Evolutionary conservation across 352 stramenopile species (phyloP).

Genomic region (Saprolegnia diclina): DNA sequence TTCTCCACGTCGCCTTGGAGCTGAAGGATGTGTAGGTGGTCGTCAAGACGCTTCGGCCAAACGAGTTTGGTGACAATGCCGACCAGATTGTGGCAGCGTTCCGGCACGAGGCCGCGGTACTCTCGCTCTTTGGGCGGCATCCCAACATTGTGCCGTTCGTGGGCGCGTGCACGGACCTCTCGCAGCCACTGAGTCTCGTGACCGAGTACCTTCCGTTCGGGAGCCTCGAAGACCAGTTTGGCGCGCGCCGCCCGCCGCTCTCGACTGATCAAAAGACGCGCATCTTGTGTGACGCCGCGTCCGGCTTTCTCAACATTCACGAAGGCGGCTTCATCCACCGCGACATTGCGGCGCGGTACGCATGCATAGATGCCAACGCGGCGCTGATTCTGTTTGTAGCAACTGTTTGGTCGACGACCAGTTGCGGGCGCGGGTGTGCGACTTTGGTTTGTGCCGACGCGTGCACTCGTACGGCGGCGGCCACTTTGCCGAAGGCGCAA

Average conservation of each 20-base stretch:
- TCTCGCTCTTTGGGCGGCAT: constrained; percentile 80
- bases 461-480: constrained; percentile 47
- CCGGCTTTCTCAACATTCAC: constrained; percentile 75
- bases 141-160: constrained; percentile 76
- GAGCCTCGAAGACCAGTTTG: constrained; percentile 58
- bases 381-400: constrained; percentile 15
- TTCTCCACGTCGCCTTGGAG: no score
- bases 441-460: constrained; percentile 71
- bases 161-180: constrained; percentile 61
- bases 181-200: constrained; percentile 56
- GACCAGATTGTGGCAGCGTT: constrained; percentile 74
- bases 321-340: constrained; percentile 80
- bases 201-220: constrained; percentile 71
- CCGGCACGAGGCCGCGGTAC: constrained; percentile 68
- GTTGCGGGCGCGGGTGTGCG: constrained; percentile 59
- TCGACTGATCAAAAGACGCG: constrained; percentile 44
- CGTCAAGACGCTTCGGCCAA: constrained; percentile 71
- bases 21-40: constrained; percentile 54
- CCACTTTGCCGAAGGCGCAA: constrained; percentile 59
- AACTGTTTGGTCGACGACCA: constrained; percentile 72
- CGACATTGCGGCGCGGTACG: constrained; percentile 53
- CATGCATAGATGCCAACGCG: no score
- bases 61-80: constrained; percentile 66
- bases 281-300: constrained; percentile 69
- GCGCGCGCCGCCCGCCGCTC: constrained; percentile 30